phyloP scores from a whole-genome alignment of 106 monocot genomes.

The Dendrobium chrysotoxum region DNA sequence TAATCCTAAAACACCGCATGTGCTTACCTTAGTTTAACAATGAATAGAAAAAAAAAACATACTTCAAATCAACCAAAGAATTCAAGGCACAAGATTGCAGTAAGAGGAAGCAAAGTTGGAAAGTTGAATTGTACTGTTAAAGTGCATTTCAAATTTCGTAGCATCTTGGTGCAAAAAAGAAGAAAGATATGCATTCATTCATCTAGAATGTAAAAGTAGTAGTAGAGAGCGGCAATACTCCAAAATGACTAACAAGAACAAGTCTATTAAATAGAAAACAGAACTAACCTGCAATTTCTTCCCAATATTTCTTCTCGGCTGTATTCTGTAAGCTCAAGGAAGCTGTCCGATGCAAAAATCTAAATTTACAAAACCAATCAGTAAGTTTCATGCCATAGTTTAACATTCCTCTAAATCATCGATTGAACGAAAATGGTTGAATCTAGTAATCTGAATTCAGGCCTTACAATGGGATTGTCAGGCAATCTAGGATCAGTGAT shows the following conservation, averaged over 20 bases:
- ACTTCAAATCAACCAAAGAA: background rate
- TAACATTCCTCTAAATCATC: background rate
- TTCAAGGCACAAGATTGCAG: background rate
- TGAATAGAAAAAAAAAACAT: background rate
- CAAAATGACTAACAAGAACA: background rate
- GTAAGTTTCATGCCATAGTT: conserved; percentile 1
- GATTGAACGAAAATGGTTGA: background rate
- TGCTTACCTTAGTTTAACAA: background rate
- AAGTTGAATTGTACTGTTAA: background rate
- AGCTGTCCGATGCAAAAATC: conserved; percentile 99
- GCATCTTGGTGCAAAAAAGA: background rate
- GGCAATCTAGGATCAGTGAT: conserved; percentile 96
- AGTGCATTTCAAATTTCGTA: background rate
- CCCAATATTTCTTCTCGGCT: conserved; percentile 95
- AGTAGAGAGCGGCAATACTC: background rate
- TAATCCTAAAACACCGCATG: background rate
- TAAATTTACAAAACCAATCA: conserved; percentile 17
- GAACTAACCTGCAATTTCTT: conserved; percentile 82
- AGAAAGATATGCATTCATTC: background rate
- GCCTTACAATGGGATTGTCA: conserved; percentile 97
- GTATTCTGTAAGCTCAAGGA: conserved; percentile 92
- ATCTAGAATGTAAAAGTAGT: background rate
- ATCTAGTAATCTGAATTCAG: background rate
- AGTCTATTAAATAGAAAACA: background rate
- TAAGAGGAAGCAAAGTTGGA: background rate